A percentile compares a stretch with the other conserved stretches of the same genome.
Conservation (phyloP, 306 rosid species). For the Alnus glutinosa region DNA sequence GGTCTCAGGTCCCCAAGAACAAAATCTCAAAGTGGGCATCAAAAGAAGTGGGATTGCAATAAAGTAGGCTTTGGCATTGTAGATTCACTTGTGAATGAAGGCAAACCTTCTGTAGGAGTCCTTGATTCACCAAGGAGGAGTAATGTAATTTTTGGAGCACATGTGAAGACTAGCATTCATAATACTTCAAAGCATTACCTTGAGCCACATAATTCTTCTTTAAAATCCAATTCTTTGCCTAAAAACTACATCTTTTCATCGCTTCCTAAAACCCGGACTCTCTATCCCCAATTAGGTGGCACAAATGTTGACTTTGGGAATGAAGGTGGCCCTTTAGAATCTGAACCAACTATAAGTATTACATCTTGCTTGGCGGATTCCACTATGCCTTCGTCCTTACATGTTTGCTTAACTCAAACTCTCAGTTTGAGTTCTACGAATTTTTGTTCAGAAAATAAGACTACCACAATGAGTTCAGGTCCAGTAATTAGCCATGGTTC, state of each 20-base stretch:
- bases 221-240: constrained; percentile 68
- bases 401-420: constrained; percentile 27
- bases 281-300: constrained; percentile 33
- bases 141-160: constrained; percentile 70
- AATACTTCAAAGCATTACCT: constrained; percentile 38
- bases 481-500: constrained; percentile 25
- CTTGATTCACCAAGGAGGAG: constrained; percentile 50
- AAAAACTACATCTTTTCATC: constrained; percentile 61
- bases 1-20: constrained; percentile 41
- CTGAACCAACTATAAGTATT: constrained; percentile 34
- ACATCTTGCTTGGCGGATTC: constrained; percentile 42
- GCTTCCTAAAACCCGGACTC: constrained; percentile 39
- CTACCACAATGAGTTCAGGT: constrained; percentile 29
- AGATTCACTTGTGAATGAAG: constrained; percentile 62
- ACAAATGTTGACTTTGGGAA: constrained; percentile 34
- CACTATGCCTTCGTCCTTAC: constrained; percentile 36
- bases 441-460: constrained; percentile 32
- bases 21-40: constrained; percentile 37
- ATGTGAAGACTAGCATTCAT: constrained; percentile 47
- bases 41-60: constrained; percentile 47
- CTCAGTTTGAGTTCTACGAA: constrained; percentile 30
- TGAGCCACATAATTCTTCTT: constrained; percentile 40
- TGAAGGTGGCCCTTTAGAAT: constrained; percentile 30
- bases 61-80: constrained; percentile 78
- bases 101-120: constrained; percentile 40